Evolutionary conservation across 345 rosid species (phyloP), one percentile per base, ranked within the genome.

Genomic region (Cardamine chenopodiifolia): DNA sequence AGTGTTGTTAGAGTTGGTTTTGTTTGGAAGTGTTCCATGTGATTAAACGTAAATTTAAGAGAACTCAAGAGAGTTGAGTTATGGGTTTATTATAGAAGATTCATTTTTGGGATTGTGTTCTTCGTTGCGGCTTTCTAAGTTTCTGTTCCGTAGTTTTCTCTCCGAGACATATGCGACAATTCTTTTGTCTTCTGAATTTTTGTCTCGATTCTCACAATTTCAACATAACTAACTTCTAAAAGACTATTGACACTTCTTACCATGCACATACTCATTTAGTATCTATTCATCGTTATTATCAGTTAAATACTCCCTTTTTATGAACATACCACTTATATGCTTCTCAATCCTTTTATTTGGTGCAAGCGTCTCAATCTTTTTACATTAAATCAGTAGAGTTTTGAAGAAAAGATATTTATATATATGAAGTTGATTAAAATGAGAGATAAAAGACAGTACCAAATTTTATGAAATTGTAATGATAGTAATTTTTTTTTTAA

Each of bases 81-180:
- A 68, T 39, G 15, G 18, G 65, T 8, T 35, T 10, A 57, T 64
- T 15, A 57, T 71, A 55, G 80, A 77, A 77, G 80, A 71, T 64
- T 77, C 80, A 57, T 56, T 58, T 45, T 71, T 64, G 77, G 76
- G 72, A 71, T 77, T 77, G 66, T 68, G 75, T 13, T 71, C 62
- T 71, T 28, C 66, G 42, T 63, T 77, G 72, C 11, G 68, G 67
- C 37, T 71, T 71, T 28, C 77, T 18, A 77, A 58, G 77, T 50
- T 65, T 71, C 53, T 73, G 65, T 68, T 74, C 82, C 78, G 78
- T 73, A 26, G 60, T 79, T 68, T 68, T 68, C 82, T 70, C 79
- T 65, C 61, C 76, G 32, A 65, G 79, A 76, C 74, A 14, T 57
- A 57, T 66, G 59, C 42, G 78, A 75, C 66, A 74, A 75, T 31